Evolutionary conservation across 2,329 filamentous ascomycete species (phyloP).

Genomic region (Claviceps maximensis): DNA sequence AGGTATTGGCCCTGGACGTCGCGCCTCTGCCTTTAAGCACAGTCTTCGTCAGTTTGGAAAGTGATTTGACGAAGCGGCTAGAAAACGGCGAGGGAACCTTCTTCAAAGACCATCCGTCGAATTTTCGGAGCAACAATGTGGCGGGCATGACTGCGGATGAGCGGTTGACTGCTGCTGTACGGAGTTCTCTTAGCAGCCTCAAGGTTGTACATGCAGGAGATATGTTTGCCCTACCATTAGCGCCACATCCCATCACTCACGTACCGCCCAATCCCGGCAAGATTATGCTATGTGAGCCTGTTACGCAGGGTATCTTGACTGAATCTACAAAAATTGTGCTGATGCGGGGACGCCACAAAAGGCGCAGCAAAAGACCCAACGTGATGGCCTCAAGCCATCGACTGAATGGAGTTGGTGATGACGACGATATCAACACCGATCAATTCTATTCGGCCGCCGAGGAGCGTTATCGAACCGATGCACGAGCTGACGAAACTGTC

Average conservation of each 20-base stretch:
- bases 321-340: constrained; percentile 75
- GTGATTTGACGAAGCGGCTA: constrained; percentile 62
- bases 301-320: constrained; percentile 71
- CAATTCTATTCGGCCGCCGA: constrained; percentile 89
- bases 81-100: constrained; percentile 78
- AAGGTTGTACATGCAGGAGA: constrained; percentile 76
- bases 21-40: constrained; percentile 69
- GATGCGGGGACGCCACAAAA: constrained; percentile 47
- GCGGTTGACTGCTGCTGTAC: constrained; percentile 51
- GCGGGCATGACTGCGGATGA: constrained; percentile 34
- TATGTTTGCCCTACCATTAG: constrained; percentile 60
- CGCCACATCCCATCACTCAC: constrained; percentile 78
- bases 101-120: constrained; percentile 46
- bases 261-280: constrained; percentile 71
- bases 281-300: constrained; percentile 87
- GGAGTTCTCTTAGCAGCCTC: constrained; percentile 59
- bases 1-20: constrained; percentile 73
- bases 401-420: constrained; percentile 45
- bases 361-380: constrained; percentile 33
- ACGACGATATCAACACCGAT: constrained; percentile 73
- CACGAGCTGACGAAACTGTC: constrained; percentile 44
- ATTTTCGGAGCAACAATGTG: constrained; percentile 23
- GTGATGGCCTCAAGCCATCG: constrained; percentile 27
- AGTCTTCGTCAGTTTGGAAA: constrained; percentile 76
- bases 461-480: constrained; percentile 51